These are phyloP conservation scores for Gamarada debralockiae DNA, from an alignment of 495 filamentous ascomycete genomes.

Conservation along the genomic window DNA sequence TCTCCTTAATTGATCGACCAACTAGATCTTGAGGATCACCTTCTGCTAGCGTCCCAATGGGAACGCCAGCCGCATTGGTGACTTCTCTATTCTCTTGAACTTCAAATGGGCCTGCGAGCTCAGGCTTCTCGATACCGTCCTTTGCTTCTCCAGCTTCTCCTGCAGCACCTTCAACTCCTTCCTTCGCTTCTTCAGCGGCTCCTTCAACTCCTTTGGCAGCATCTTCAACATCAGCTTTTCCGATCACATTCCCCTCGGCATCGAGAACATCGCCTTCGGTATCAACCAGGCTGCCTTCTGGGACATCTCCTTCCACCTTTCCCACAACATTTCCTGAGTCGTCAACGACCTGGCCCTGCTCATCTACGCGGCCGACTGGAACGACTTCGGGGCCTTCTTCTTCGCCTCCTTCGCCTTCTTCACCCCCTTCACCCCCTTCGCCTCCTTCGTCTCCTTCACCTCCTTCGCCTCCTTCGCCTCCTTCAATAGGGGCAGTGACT, in stretches of 20 bases:
- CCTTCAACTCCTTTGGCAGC: conserved; percentile 20
- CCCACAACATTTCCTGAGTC: not conserved
- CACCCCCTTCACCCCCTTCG: not conserved
- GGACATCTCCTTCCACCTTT: conserved; percentile 65
- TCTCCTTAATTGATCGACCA: conserved; percentile 55
- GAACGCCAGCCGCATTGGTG: conserved; percentile 51
- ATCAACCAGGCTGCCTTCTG: conserved; percentile 55
- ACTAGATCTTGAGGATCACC: conserved; percentile 58
- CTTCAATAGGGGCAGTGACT: too few species aligned
- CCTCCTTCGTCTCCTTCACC: not conserved
- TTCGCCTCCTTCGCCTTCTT: too few species aligned
- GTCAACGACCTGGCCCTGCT: not conserved
- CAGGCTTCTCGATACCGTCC: conserved; percentile 14
- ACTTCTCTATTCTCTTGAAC: conserved; percentile 51
- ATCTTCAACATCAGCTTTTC: conserved; percentile 17
- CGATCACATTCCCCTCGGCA: conserved; percentile 55
- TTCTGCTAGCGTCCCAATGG: conserved; percentile 55
- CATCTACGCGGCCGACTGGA: not conserved
- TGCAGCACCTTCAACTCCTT: conserved; percentile 21
- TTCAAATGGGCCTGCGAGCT: conserved; percentile 34
- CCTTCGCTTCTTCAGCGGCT: conserved; percentile 16
- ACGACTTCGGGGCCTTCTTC: not conserved
- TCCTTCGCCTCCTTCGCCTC: not conserved
- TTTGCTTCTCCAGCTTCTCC: conserved; percentile 19
- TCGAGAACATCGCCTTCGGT: conserved; percentile 77